These are phyloP conservation scores for Ballota nigra DNA, from an alignment of 257 asterid genomes.

Conservation along the genomic window DNA sequence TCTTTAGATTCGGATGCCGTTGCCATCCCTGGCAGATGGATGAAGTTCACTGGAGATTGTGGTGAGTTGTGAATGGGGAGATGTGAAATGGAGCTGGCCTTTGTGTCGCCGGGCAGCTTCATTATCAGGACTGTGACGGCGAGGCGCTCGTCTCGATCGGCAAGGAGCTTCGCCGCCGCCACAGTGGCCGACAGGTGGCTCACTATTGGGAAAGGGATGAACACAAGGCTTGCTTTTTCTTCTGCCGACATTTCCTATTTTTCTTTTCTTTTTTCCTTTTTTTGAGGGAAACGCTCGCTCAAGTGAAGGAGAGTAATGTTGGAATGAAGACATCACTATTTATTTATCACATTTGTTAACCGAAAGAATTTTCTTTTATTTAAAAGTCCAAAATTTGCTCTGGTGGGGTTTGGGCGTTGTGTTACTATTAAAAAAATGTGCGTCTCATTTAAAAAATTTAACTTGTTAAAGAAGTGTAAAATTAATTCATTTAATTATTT, in stretches of 20 bases:
- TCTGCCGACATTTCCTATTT: background rate
- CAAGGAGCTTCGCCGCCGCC: slow-evolving; percentile 33
- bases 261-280: background rate
- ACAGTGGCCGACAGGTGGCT: slow-evolving; percentile 44
- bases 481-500: too few relatives aligned
- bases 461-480: too few relatives aligned
- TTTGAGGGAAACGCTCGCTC: too few relatives aligned
- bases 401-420: too few relatives aligned
- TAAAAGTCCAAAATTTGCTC: too few relatives aligned
- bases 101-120: slow-evolving; percentile 22
- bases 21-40: background rate
- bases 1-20: background rate
- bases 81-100: background rate
- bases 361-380: too few relatives aligned
- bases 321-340: too few relatives aligned
- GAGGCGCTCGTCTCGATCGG: slow-evolving; percentile 29
- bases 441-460: too few relatives aligned
- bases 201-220: slow-evolving; percentile 39
- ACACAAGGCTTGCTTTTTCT: slow-evolving; percentile 23
- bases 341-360: too few relatives aligned
- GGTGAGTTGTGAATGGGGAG: slow-evolving; percentile 3
- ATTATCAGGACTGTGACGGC: slow-evolving; percentile 37
- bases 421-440: too few relatives aligned
- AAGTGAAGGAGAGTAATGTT: too few relatives aligned
- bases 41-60: slow-evolving; percentile 26